Base-by-base conservation (phyloP, 2,329 filamentous ascomycete species). In the Aspergillus melleus region DNA sequence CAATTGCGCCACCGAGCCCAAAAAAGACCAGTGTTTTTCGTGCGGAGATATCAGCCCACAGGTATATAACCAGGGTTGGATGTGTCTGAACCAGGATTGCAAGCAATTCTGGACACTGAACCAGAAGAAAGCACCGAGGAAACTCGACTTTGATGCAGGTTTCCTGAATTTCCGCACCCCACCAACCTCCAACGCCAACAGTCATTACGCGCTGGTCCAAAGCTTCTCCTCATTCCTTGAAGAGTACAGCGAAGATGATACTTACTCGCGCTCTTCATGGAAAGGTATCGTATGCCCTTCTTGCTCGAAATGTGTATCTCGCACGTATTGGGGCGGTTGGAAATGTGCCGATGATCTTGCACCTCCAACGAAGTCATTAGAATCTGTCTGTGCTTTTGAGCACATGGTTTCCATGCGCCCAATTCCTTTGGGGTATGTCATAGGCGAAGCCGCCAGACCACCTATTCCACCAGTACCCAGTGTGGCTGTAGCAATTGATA, bases 241-340 rank as follows among this genome's bases (percentile, higher is more conserved):
- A 5, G 65, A 74, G 11, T 68, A 75, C 1, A 64, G 72, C 0
- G 74, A 76, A 14, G 71, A 76, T 0, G 68, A 76, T 4, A 81
- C 84, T 3, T 81, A 83, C 0, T 81, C 84, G 11, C 74, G 77
- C 2, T 72, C 78, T 9, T 85, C 83, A 58, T 88, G 85, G 67
- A 78, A 79, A 54, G 90, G 89, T 0, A 84, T 91, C 51, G 84
- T 89, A 2, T 93, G 90, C 65, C 86, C 85, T 0, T 60, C 75
- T 1, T 92, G 90, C 63, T 76, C 79, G 0, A 81, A 84, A 46
- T 90, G 89, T 66, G 86, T 81, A 47, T 80, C 85, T 2, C 81
- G 89, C 1, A 77, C 82, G 14, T 73, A 80, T 24, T 92, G 88
- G 87, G 75, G 74, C 5, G 80, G 81, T 1, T 91, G 88, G 88